Conservation (phyloP, 1,139 yeast genomes). For the Sugiyamaella xylanicola region DNA sequence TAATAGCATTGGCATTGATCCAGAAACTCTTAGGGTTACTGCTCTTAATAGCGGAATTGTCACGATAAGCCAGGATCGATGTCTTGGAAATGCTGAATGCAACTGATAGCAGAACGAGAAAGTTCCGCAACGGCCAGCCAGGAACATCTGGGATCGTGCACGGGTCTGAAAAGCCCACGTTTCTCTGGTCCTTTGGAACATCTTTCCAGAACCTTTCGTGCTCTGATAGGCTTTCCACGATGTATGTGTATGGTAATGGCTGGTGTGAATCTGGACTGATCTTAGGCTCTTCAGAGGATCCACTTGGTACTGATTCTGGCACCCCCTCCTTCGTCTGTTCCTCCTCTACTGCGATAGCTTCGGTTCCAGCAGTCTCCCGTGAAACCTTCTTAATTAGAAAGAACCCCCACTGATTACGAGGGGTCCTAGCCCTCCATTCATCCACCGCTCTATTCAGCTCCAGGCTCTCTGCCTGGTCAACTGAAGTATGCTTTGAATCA, state of each 20-base stretch:
- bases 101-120: slow-evolving; percentile 57
- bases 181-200: slow-evolving; percentile 23
- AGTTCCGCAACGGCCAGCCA: slow-evolving; percentile 67
- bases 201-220: slow-evolving; percentile 29
- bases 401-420: slow-evolving; percentile 35
- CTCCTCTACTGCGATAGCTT: slow-evolving; percentile 35
- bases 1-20: slow-evolving; percentile 30
- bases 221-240: slow-evolving; percentile 32
- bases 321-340: too few species aligned
- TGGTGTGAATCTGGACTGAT: background rate
- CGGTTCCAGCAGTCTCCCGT: slow-evolving; percentile 26
- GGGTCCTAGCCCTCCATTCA: slow-evolving; percentile 27
- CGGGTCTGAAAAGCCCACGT: slow-evolving; percentile 64
- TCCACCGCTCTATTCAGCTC: slow-evolving; percentile 23
- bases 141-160: slow-evolving; percentile 53
- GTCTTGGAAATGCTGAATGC: slow-evolving; percentile 45
- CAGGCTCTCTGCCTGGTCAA: slow-evolving; percentile 2
- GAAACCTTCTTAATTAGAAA: slow-evolving; percentile 34
- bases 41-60: slow-evolving; percentile 23
- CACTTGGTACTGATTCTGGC: background rate
- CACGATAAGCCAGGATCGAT: slow-evolving; percentile 44
- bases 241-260: slow-evolving; percentile 33
- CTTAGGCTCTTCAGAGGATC: background rate
- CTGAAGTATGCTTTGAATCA: slow-evolving; percentile 1
- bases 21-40: slow-evolving; percentile 33